Percentiles rank a stretch among this genome's conserved stretches.
Evolutionary conservation across 441 rosid genomes (phyloP).

Genomic region (Brassica hybrid): DNA sequence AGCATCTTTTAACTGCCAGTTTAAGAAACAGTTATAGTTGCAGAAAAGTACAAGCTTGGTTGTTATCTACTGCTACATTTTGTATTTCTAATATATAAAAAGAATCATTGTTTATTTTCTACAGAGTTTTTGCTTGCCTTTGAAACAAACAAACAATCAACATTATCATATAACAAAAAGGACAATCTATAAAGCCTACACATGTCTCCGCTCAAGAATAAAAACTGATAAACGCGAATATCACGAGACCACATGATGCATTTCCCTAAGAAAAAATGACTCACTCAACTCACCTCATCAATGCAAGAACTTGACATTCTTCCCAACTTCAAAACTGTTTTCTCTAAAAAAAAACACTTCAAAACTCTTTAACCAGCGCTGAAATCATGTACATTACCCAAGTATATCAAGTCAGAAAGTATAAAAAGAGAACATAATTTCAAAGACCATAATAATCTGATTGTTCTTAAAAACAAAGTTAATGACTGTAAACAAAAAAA

Average conservation of each 20-base stretch:
- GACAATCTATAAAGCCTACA: background rate
- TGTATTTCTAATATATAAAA: no score
- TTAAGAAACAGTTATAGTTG: background rate
- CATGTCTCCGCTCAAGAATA: background rate
- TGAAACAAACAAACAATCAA: background rate
- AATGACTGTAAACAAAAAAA: no score
- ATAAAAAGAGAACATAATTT: background rate
- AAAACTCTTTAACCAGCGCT: slow-evolving; percentile 45
- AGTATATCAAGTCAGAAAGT: slow-evolving; percentile 40
- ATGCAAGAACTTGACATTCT: slow-evolving; percentile 66
- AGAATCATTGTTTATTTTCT: background rate
- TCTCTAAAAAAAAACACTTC: slow-evolving; percentile 24
- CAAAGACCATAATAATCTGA: background rate
- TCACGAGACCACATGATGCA: background rate
- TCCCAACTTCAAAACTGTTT: slow-evolving; percentile 50
- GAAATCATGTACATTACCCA: slow-evolving; percentile 41
- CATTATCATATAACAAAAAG: background rate
- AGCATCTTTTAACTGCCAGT: background rate
- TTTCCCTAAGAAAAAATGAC: background rate
- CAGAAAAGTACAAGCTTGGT: background rate
- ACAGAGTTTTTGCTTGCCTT: background rate
- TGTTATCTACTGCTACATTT: background rate
- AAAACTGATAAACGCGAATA: background rate
- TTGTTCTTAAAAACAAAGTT: no score
- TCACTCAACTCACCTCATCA: slow-evolving; percentile 16